Evolutionary conservation across 306 rosid genomes (phyloP).

Genomic region (Hippophae rhamnoides): DNA sequence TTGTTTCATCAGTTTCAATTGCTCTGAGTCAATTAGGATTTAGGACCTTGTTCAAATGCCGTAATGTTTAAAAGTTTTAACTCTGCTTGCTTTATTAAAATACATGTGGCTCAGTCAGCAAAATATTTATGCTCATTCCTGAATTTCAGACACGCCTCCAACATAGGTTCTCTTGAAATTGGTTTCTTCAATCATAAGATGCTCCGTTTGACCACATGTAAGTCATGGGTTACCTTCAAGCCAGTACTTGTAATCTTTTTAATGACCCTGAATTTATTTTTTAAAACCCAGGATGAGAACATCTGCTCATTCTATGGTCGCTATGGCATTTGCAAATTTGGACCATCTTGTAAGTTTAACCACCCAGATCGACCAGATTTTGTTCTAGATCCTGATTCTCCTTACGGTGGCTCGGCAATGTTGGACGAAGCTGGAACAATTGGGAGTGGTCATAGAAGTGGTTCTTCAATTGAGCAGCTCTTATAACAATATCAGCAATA

Average conservation of each 20-base stretch:
- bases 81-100: too few species aligned
- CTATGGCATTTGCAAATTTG: slow-evolving; percentile 88
- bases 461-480: slow-evolving; percentile 31
- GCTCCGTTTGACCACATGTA: too few species aligned
- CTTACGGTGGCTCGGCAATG: slow-evolving; percentile 28
- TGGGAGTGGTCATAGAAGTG: slow-evolving; percentile 38
- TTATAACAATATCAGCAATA: slow-evolving; percentile 23
- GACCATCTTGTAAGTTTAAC: slow-evolving; percentile 83
- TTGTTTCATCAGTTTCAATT: too few species aligned
- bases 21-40: too few species aligned
- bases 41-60: too few species aligned
- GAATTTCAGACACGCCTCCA: too few species aligned
- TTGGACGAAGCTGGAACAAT: slow-evolving; percentile 35
- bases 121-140: too few species aligned
- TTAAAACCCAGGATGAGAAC: slow-evolving; percentile 58
- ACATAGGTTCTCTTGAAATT: too few species aligned
- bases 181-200: too few species aligned
- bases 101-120: too few species aligned
- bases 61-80: too few species aligned
- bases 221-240: too few species aligned
- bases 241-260: neutral
- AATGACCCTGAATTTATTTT: slow-evolving; percentile 9
- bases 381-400: slow-evolving; percentile 37
- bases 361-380: slow-evolving; percentile 40
- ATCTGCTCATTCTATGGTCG: slow-evolving; percentile 68